Evolutionary conservation across 345 rosid species (phyloP).

Genomic region (Aurinia saxatilis): DNA sequence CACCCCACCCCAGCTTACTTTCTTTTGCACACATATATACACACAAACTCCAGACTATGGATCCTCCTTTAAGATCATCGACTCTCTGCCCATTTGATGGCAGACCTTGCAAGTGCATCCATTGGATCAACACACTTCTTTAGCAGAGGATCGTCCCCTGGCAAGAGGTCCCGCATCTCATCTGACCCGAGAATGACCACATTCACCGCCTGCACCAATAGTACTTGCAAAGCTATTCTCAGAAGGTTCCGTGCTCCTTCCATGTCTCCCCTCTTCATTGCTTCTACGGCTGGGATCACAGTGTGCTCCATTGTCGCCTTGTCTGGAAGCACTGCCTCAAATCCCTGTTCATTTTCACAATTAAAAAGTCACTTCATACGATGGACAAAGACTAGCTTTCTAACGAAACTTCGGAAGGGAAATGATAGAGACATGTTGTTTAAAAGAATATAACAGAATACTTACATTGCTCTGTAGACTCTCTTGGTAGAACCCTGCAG

Average conservation of each 20-base stretch:
- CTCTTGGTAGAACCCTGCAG: conserved; percentile 49
- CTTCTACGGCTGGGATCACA: conserved; percentile 42
- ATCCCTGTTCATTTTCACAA: conserved; percentile 37
- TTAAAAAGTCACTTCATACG: neutral
- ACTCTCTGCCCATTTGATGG: conserved; percentile 44
- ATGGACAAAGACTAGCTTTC: neutral
- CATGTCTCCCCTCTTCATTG: conserved; percentile 42
- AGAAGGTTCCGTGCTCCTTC: conserved; percentile 57
- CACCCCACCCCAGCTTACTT: neutral
- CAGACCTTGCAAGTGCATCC: conserved; percentile 57
- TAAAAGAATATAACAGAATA: neutral
- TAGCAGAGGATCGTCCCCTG: conserved; percentile 50
- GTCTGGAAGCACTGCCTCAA: conserved; percentile 67
- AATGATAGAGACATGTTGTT: neutral
- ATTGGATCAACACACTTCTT: conserved; percentile 56
- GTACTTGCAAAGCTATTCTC: conserved; percentile 53
- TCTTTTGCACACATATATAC: neutral
- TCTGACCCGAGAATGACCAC: conserved; percentile 55
- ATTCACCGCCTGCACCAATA: conserved; percentile 56
- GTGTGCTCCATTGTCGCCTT: conserved; percentile 50
- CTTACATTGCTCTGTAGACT: conserved; percentile 53
- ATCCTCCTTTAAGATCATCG: neutral
- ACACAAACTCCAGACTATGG: neutral
- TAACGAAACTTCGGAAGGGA: neutral
- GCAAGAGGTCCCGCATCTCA: conserved; percentile 45